phyloP scores from a whole-genome alignment of 1,284 basidiomycete species.

The Apiotrichum brassicae region DNA sequence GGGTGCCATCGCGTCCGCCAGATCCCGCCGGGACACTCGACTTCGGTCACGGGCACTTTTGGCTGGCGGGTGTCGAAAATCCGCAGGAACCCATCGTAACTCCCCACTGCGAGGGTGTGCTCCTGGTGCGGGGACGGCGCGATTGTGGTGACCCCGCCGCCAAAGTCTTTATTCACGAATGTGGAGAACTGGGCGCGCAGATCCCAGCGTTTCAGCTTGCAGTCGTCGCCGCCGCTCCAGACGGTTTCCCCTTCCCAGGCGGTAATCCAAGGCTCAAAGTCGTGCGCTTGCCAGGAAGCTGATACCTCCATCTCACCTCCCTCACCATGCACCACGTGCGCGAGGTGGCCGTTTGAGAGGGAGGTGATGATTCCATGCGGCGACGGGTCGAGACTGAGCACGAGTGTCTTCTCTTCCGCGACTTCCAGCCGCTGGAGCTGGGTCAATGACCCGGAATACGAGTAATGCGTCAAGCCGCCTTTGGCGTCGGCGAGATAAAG shows the following conservation, averaged over 20 bases:
- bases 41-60: slow-evolving; percentile 55
- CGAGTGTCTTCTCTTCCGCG: slow-evolving; percentile 58
- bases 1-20: slow-evolving; percentile 99
- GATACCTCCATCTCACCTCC: slow-evolving; percentile 37
- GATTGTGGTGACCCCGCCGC: slow-evolving; percentile 87
- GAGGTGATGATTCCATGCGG: slow-evolving; percentile 59
- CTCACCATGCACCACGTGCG: slow-evolving; percentile 55
- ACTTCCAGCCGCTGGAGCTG: slow-evolving; percentile 54
- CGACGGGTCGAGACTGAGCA: slow-evolving; percentile 70
- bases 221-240: slow-evolving; percentile 93
- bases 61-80: slow-evolving; percentile 78
- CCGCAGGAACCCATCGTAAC: slow-evolving; percentile 77
- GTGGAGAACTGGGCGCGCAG: slow-evolving; percentile 62
- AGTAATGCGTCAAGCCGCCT: slow-evolving; percentile 62
- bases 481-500: slow-evolving; percentile 77
- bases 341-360: slow-evolving; percentile 67
- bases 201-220: slow-evolving; percentile 88
- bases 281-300: slow-evolving; percentile 77
- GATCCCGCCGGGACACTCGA: slow-evolving; percentile 78
- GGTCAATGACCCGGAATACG: slow-evolving; percentile 38
- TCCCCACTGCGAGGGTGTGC: slow-evolving; percentile 81
- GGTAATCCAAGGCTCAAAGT: slow-evolving; percentile 89
- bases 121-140: slow-evolving; percentile 74
- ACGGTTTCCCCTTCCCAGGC: slow-evolving; percentile 84
- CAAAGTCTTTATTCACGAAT: slow-evolving; percentile 73